phyloP scores from a whole-genome alignment of 805 yeast genomes.

The Starmerella bacillaris region DNA sequence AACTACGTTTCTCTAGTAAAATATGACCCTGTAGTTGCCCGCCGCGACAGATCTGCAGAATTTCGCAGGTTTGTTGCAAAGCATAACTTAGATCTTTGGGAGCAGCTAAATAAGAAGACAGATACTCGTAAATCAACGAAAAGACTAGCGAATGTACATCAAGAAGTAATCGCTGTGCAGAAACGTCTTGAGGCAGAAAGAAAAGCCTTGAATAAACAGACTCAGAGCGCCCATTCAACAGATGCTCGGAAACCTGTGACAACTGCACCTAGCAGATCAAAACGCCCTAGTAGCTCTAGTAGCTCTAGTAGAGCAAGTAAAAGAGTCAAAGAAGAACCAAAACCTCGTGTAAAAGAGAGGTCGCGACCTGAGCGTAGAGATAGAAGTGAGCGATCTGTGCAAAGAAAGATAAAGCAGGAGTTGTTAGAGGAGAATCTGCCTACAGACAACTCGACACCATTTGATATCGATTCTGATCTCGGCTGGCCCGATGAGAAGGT shows the following conservation, averaged over 20 bases:
- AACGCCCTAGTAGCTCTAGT: not conserved
- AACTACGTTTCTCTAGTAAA: conserved; percentile 25
- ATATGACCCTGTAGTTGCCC: conserved; percentile 24
- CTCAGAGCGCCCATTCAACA: not conserved
- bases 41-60: conserved; percentile 20
- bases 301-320: not conserved
- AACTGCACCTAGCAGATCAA: not conserved
- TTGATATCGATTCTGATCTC: conserved; percentile 9
- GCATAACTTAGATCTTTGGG: conserved; percentile 26
- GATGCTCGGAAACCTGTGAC: not conserved
- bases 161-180: conserved; percentile 5
- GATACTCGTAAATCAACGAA: conserved; percentile 14
- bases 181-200: not conserved
- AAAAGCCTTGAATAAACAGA: not conserved
- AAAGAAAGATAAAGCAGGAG: too few relatives aligned
- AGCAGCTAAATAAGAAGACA: conserved; percentile 6
- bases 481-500: conserved; percentile 9
- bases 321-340: not conserved
- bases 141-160: conserved; percentile 6
- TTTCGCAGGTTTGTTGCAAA: conserved; percentile 19
- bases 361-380: too few relatives aligned
- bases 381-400: too few relatives aligned
- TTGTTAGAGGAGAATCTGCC: too few relatives aligned
- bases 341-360: not conserved
- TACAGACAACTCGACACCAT: not conserved